phyloP scores from a whole-genome alignment of 768 basidiomycete genomes.

The Boletus sp. region DNA sequence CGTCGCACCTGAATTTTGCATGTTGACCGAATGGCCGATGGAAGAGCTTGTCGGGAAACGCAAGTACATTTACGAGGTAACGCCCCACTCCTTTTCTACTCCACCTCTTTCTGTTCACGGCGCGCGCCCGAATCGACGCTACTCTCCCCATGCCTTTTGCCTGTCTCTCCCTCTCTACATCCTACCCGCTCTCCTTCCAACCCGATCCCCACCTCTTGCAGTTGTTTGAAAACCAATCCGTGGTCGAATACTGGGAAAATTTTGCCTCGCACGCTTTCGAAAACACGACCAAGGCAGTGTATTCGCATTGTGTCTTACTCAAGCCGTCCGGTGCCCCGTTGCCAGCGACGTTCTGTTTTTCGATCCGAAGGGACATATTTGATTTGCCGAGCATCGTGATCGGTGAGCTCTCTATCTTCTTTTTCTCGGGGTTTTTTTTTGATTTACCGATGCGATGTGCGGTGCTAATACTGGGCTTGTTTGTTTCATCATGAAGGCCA shows the following conservation, averaged over 20 bases:
- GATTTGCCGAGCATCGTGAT: conserved; percentile 88
- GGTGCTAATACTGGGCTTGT: background rate
- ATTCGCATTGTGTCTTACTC: conserved; percentile 85
- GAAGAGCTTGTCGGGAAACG: conserved; percentile 67
- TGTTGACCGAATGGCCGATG: conserved; percentile 87
- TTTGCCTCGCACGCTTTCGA: conserved; percentile 97
- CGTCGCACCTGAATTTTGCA: conserved; percentile 93
- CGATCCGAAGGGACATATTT: conserved; percentile 89
- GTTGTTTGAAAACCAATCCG: conserved; percentile 94
- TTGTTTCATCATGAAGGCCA: conserved; percentile 51
- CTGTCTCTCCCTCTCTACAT: background rate
- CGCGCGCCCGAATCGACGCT: conserved; percentile 8
- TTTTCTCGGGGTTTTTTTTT: background rate
- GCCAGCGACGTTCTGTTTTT: conserved; percentile 93
- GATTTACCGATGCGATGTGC: background rate
- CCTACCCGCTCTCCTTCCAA: background rate
- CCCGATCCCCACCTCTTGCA: conserved; percentile 27
- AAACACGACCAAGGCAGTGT: conserved; percentile 93
- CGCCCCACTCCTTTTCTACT: conserved; percentile 8
- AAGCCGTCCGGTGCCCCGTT: conserved; percentile 83
- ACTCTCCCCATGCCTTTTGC: background rate
- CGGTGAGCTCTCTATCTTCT: conserved; percentile 41
- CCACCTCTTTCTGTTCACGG: conserved; percentile 18
- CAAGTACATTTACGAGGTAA: conserved; percentile 46
- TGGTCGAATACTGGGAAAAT: conserved; percentile 95